Percentiles rank a stretch among this genome's conserved stretches.
These are phyloP conservation scores for Daldinia decipiens DNA, from an alignment of 495 filamentous ascomycete genomes.

Conservation along the genomic window DNA sequence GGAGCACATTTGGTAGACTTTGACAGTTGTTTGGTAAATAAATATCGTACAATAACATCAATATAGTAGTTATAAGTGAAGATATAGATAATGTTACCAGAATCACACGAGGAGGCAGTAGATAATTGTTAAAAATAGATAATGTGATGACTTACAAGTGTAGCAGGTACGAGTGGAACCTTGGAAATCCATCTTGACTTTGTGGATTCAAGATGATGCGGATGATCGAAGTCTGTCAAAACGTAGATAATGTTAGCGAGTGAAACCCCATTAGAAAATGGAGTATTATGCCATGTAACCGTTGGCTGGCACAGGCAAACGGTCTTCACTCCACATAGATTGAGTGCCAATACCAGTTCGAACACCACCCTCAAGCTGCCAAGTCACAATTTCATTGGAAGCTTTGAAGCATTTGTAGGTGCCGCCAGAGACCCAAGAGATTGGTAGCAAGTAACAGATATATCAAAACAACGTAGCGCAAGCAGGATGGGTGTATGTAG, in stretches of 20 bases:
- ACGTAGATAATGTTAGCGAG: conserved; percentile 3
- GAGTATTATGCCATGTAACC: conserved; percentile 8
- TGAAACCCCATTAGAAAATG: not conserved
- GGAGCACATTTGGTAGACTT: not conserved
- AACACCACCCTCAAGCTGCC: conserved; percentile 2
- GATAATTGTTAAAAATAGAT: not conserved
- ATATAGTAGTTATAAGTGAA: not conserved
- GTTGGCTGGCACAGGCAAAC: conserved; percentile 4
- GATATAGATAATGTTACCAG: not conserved
- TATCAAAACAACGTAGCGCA: conserved; percentile 9
- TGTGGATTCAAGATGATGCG: not conserved
- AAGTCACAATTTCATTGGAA: conserved; percentile 13
- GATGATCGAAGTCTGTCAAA: not conserved
- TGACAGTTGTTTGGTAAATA: conserved; percentile 7
- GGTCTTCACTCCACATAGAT: not conserved
- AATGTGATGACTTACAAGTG: conserved; percentile 56
- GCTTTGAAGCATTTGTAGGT: conserved; percentile 6
- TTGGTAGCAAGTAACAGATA: conserved; percentile 10
- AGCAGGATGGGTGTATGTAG: conserved; percentile 5
- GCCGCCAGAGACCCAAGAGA: conserved; percentile 9
- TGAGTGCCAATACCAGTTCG: not conserved
- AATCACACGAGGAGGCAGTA: not conserved
- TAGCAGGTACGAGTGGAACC: conserved; percentile 56
- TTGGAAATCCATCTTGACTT: conserved; percentile 54
- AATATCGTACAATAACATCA: conserved; percentile 7